These are phyloP conservation scores for Aureobasidium pullulans DNA, from an alignment of 2,329 filamentous ascomycete species.

Conservation along the genomic window DNA sequence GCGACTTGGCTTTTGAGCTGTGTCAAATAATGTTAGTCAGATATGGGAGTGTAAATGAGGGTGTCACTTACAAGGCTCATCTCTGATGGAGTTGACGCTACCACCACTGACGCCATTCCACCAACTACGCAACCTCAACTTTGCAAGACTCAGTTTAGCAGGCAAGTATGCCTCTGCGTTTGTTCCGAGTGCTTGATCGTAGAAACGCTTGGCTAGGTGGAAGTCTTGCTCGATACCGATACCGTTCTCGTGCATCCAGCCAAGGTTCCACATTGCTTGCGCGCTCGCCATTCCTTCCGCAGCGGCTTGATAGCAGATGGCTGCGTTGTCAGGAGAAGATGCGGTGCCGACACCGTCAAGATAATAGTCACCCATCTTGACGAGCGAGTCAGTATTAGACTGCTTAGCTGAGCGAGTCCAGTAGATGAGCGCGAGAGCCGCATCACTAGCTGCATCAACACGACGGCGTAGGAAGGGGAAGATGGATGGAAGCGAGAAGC, in stretches of 20 bases:
- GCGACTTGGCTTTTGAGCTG: conserved; percentile 45
- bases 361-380: conserved; percentile 99
- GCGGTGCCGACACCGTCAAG: conserved; percentile 64
- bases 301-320: conserved; percentile 84
- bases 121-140: conserved; percentile 75
- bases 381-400: conserved; percentile 82
- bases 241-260: conserved; percentile 99
- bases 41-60: not conserved
- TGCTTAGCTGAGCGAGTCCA: conserved; percentile 95
- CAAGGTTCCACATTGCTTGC: conserved; percentile 92
- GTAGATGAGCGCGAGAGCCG: conserved; percentile 71
- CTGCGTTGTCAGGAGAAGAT: conserved; percentile 64
- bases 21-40: not conserved
- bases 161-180: conserved; percentile 90
- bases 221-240: conserved; percentile 90
- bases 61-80: conserved; percentile 45
- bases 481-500: conserved; percentile 20
- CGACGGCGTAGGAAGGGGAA: conserved; percentile 17
- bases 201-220: conserved; percentile 92
- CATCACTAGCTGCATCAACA: conserved; percentile 46
- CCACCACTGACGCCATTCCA: conserved; percentile 93
- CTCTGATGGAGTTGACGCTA: conserved; percentile 84
- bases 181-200: conserved; percentile 84
- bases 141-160: conserved; percentile 79
- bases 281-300: conserved; percentile 88